Conservation (phyloP, 352 stramenopile genomes). For the Phytopythium aichiense region DNA sequence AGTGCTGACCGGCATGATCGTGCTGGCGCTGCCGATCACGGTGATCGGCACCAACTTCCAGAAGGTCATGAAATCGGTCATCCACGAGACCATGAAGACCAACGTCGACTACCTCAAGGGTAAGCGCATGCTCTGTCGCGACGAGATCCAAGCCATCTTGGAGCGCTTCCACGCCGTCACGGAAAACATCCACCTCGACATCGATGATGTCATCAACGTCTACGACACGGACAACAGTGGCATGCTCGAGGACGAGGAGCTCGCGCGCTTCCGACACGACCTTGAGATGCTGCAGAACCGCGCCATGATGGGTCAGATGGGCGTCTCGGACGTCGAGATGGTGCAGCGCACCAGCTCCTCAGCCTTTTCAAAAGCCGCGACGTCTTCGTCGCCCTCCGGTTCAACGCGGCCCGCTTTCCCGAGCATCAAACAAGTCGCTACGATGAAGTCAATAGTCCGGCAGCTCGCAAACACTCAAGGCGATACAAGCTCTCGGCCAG, state of each 20-base stretch:
- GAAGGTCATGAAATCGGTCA: slow-evolving; percentile 79
- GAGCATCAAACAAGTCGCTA: slow-evolving; percentile 2
- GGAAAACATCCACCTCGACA: slow-evolving; percentile 66
- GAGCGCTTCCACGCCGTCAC: slow-evolving; percentile 69
- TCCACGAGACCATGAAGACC: slow-evolving; percentile 75
- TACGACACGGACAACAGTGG: slow-evolving; percentile 79
- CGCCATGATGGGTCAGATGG: slow-evolving; percentile 37
- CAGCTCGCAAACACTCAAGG: neutral
- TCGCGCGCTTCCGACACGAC: slow-evolving; percentile 65
- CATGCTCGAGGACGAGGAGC: slow-evolving; percentile 70
- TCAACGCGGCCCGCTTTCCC: neutral
- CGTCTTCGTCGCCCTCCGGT: neutral
- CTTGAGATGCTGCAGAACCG: slow-evolving; percentile 70
- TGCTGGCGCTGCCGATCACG: slow-evolving; percentile 86
- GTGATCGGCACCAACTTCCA: slow-evolving; percentile 89
- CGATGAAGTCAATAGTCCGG: neutral
- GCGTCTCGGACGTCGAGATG: slow-evolving; percentile 20
- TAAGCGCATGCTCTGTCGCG: slow-evolving; percentile 62
- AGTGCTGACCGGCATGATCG: slow-evolving; percentile 81
- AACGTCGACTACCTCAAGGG: slow-evolving; percentile 75
- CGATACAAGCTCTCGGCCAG: neutral
- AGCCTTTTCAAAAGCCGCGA: neutral
- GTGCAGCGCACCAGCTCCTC: slow-evolving; percentile 2
- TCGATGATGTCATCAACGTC: slow-evolving; percentile 75
- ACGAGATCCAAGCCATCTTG: slow-evolving; percentile 73